Evolutionary conservation across 257 asterid genomes (phyloP).

Genomic region (Catharanthus roseus): DNA sequence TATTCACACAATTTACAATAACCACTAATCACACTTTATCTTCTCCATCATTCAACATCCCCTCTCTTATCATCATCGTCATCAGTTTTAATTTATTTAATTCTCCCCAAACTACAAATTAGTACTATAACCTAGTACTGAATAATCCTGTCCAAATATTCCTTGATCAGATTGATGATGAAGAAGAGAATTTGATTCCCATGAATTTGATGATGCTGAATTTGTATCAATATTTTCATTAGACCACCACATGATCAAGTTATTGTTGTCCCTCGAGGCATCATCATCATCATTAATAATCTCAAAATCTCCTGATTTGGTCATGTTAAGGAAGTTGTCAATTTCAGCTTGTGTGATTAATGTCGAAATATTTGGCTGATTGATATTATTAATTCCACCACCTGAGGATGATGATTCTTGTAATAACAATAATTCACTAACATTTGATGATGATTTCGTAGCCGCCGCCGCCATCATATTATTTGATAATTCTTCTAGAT

Average conservation of each 20-base stretch:
- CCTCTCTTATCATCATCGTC: slow-evolving; percentile 23
- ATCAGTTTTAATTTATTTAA: not conserved
- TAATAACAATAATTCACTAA: slow-evolving; percentile 18
- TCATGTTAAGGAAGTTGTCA: slow-evolving; percentile 37
- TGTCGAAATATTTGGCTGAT: slow-evolving; percentile 24
- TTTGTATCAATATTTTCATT: slow-evolving; percentile 47
- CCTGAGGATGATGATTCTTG: no score
- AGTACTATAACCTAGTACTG: slow-evolving; percentile 37
- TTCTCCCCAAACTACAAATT: slow-evolving; percentile 25
- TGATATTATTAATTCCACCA: slow-evolving; percentile 4
- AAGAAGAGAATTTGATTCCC: slow-evolving; percentile 49
- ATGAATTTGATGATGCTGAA: slow-evolving; percentile 44
- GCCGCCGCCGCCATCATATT: no score
- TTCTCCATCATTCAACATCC: not conserved
- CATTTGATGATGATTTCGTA: not conserved
- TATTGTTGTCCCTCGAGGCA: slow-evolving; percentile 22
- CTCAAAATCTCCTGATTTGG: slow-evolving; percentile 37
- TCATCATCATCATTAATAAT: slow-evolving; percentile 44
- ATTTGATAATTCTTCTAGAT: no score
- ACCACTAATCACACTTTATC: slow-evolving; percentile 4
- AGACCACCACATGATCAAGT: slow-evolving; percentile 65
- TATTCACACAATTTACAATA: slow-evolving; percentile 49
- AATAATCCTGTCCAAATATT: slow-evolving; percentile 40
- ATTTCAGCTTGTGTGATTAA: slow-evolving; percentile 51
- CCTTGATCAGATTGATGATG: slow-evolving; percentile 42